phyloP scores from a whole-genome alignment of 345 rosid species.

The Jatropha curcas region DNA sequence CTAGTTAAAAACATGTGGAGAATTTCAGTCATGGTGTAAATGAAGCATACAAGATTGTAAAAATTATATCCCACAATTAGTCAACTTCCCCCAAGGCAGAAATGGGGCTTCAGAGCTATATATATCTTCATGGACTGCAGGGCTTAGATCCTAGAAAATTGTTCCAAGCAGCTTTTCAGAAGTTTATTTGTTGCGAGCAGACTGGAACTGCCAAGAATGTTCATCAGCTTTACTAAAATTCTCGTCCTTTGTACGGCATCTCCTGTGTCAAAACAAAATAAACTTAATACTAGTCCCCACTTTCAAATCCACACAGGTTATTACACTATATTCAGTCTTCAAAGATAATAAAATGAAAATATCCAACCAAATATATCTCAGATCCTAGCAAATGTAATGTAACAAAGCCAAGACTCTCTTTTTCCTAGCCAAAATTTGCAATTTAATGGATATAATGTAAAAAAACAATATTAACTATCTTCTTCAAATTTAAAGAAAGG shows the following conservation, averaged over 20 bases:
- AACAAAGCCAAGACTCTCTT: background rate
- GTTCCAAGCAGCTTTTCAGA: constrained; percentile 16
- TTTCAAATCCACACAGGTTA: too few relatives aligned
- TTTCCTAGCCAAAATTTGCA: background rate
- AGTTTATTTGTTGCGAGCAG: constrained; percentile 26
- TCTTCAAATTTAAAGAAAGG: background rate
- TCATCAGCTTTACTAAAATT: constrained; percentile 32
- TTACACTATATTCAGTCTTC: too few relatives aligned
- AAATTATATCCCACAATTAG: constrained; percentile 24
- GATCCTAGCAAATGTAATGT: too few relatives aligned
- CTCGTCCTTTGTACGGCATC: constrained; percentile 69
- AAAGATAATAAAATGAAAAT: too few relatives aligned
- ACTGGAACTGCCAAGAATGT: constrained; percentile 22
- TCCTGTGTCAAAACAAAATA: constrained; percentile 41
- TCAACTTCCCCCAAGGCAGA: constrained; percentile 5
- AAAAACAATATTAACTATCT: background rate
- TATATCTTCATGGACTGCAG: constrained; percentile 4
- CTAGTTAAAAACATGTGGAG: background rate
- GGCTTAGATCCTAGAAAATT: constrained; percentile 17
- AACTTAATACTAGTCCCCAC: background rate
- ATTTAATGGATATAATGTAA: background rate
- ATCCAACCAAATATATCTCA: too few relatives aligned
- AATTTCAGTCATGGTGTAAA: constrained; percentile 13
- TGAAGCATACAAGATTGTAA: constrained; percentile 21
- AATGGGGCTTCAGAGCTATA: background rate